Evolutionary conservation across 371 early-diverging fungal genomes (phyloP), one percentile per base, ranked within the genome.

Genomic region (Mortierella sp.): DNA sequence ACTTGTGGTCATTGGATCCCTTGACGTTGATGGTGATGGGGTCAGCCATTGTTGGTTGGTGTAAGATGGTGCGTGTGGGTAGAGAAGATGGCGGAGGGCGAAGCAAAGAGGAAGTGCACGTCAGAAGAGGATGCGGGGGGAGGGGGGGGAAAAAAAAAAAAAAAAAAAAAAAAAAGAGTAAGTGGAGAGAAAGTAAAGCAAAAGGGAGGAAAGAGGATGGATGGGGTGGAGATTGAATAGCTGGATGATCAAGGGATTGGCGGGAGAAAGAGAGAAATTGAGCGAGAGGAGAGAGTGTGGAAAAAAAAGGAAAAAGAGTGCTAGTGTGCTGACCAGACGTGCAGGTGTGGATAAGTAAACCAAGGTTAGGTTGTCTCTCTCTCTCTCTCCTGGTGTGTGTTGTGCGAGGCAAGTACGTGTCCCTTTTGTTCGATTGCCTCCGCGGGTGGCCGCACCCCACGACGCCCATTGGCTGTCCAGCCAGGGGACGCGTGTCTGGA

Each of bases 1-100:
- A 88, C 79, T 92, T 93, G 50, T 87, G 88, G 67, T 96, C 97
- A 77, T 93, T 93, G 16, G 95, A 92, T 63, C 89, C 87, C 86
- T 97, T 96, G 76, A 98, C 87, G 76, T 89, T 93, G 48, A 96
- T 77, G 37, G 84, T 86, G 59, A 91, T 88, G 37, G 83, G 75
- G 44, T 82, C 82, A 15, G 84, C 82, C 84, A 85, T 84, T 52
- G 29, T 63, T 45, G 25, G 29, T 23, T 6, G n/a, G 26, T 59
- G 57, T 43, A n/a, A 53, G 50, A 25, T 29, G 14, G 29, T 53
- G 58, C 5, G 18, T 59, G 43, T 19, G 45, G 48, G 53, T n/a
- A 23, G n/a, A 2, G 61, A 43, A 46, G 26, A 29, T 30, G 29
- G 21, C 51, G 37, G 23, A 18, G 47, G 1, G 61, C n/a, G 47